These are phyloP conservation scores for Rhipidocladum racemiflorum DNA, from an alignment of 176 grass and related monocot species.

Conservation along the genomic window DNA sequence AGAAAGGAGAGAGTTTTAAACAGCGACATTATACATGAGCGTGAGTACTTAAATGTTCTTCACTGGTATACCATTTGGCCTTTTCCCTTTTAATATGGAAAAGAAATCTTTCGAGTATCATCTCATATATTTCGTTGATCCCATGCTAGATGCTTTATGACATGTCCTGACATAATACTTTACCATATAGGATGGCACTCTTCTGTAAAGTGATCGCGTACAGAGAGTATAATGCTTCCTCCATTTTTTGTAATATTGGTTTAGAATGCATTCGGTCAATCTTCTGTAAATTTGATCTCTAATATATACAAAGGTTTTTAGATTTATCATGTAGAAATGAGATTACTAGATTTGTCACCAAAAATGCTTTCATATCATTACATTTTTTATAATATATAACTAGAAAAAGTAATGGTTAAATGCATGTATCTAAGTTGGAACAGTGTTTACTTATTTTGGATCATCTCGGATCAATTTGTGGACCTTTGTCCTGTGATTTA, in stretches of 20 bases:
- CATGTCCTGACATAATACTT: not conserved
- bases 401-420: no score
- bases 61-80: not conserved
- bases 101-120: conserved; percentile 7
- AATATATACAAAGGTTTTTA: no score
- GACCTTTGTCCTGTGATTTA: not conserved
- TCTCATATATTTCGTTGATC: not conserved
- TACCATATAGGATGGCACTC: not conserved
- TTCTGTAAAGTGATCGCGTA: not conserved
- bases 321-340: no score
- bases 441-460: no score
- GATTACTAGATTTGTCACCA: no score
- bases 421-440: not conserved
- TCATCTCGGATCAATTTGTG: not conserved
- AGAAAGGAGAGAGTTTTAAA: not conserved
- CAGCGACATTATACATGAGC: not conserved
- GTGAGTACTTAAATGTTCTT: not conserved
- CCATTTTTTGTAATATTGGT: no score
- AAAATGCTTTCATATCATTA: no score
- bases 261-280: no score
- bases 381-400: no score
- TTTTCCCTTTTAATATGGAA: not conserved
- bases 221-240: not conserved
- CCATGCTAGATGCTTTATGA: not conserved
- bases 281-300: no score